phyloP scores from a whole-genome alignment of 495 filamentous ascomycete species.

The Hyaloscypha hepaticicola region DNA sequence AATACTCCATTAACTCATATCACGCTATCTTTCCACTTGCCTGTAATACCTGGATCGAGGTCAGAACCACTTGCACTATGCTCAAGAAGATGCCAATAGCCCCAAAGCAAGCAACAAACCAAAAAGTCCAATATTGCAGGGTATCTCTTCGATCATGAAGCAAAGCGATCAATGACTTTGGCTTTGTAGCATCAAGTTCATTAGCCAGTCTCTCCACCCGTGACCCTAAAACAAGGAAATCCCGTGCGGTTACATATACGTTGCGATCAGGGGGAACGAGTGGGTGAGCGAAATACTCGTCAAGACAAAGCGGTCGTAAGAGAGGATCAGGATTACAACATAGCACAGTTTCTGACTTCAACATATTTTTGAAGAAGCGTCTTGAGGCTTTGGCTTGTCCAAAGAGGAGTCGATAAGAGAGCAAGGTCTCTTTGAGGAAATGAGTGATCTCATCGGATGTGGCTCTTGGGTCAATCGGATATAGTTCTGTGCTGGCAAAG shows the following conservation, averaged over 20 bases:
- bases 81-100: not conserved
- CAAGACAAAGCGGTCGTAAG: not conserved
- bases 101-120: slow-evolving; percentile 1
- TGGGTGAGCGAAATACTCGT: slow-evolving; percentile 7
- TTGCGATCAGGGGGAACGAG: not conserved
- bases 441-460: slow-evolving; percentile 1
- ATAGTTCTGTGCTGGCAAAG: slow-evolving; percentile 1
- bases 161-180: slow-evolving; percentile 3
- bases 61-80: slow-evolving; percentile 1
- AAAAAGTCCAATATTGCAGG: slow-evolving; percentile 7
- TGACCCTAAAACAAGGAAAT: slow-evolving; percentile 2
- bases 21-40: not conserved
- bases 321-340: slow-evolving; percentile 5
- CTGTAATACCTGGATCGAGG: slow-evolving; percentile 1
- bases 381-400: not conserved
- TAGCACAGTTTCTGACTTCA: not conserved
- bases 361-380: not conserved
- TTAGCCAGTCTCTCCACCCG: slow-evolving; percentile 2
- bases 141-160: slow-evolving; percentile 7
- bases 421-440: not conserved
- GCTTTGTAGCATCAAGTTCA: not conserved
- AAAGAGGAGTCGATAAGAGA: not conserved
- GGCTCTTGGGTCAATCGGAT: not conserved
- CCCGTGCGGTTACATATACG: not conserved
- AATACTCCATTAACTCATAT: too few relatives aligned